Evolutionary conservation across 2,329 filamentous ascomycete genomes (phyloP).

Genomic region (Epichloe brachyelytri): DNA sequence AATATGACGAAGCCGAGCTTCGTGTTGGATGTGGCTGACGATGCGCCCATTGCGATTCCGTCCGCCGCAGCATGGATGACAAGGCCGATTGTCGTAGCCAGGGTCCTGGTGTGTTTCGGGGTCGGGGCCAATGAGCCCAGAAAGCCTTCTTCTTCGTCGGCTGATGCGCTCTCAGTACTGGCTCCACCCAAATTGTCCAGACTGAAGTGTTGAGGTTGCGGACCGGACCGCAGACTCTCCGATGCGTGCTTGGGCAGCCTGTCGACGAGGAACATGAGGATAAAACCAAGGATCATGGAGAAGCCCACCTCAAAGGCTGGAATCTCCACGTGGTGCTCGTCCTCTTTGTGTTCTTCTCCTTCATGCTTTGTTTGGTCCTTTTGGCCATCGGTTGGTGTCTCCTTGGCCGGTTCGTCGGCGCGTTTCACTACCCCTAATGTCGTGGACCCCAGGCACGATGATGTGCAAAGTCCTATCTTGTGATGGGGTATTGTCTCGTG

Average conservation of each 20-base stretch:
- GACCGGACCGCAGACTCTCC: slow-evolving; percentile 48
- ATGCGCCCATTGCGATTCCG: slow-evolving; percentile 90
- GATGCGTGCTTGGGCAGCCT: slow-evolving; percentile 63
- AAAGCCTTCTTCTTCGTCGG: slow-evolving; percentile 46
- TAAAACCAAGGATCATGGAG: slow-evolving; percentile 75
- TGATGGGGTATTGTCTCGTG: not conserved
- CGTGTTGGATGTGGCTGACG: slow-evolving; percentile 58
- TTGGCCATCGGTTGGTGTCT: not conserved
- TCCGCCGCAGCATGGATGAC: slow-evolving; percentile 93
- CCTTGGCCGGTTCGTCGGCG: not conserved
- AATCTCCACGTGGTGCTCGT: slow-evolving; percentile 25
- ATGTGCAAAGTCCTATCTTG: not conserved
- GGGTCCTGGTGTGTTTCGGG: slow-evolving; percentile 45
- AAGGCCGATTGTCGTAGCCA: slow-evolving; percentile 85
- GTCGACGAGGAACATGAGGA: slow-evolving; percentile 95
- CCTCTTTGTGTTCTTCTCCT: slow-evolving; percentile 20
- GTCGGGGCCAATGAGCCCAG: slow-evolving; percentile 44
- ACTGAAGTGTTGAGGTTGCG: slow-evolving; percentile 72
- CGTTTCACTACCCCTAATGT: not conserved
- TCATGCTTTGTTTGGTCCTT: slow-evolving; percentile 8
- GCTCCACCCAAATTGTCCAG: slow-evolving; percentile 60
- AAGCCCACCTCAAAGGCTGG: slow-evolving; percentile 73
- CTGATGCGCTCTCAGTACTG: slow-evolving; percentile 24
- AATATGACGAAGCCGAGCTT: slow-evolving; percentile 86
- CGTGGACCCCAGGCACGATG: not conserved